Evolutionary conservation across 192 early-diverging fungal genomes (phyloP), one percentile per base, ranked within the genome.

Genomic region (Coemansia sp.): DNA sequence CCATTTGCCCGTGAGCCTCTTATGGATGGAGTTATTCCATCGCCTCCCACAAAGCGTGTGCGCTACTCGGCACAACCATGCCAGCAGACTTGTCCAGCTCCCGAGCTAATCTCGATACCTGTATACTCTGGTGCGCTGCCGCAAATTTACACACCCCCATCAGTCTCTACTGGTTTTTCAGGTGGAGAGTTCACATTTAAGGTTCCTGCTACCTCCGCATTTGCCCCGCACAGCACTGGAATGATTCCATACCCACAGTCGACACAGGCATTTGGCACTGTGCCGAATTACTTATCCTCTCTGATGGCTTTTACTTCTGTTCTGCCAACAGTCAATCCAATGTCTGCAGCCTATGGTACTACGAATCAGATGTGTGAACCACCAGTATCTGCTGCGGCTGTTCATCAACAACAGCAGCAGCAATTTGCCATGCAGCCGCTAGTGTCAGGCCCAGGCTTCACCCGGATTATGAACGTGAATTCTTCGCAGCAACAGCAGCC

Each of bases 1-100:
- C 46, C 68, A 20, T 57, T 42, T 42, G 46, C 56, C 60, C 74
- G 71, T 53, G 74, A 76, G 68, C 46, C 62, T 25, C 63, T 65
- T 7, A n/a, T 60, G 14, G 23, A 27, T 23, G 68, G 71, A 31
- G 36, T 76, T 42, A 14, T 75, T 50, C 64, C 69, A 10, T 68
- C 78, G 51, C 74, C 78, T 2, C 74, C 73, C 3, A 66, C 78
- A 39, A 81, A 81, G 74, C 78, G 78, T 67, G 70, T 67, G 60
- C 78, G 78, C 60, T 66, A 33, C 21, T 36, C 64, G 20, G 39
- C 19, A 4, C 25, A 25, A 25, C 10, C 24, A 24, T 20, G 50
- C 4, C 63, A 63, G 36, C 25, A 33, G 32, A 51, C 32, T n/a
- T 30, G 29, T 27, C 53, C 57, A 25, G 39, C n/a, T 9, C 50